Percentiles rank a stretch among this genome's conserved stretches.
These are phyloP conservation scores for Fusarium pininemorale DNA, from an alignment of 2,329 filamentous ascomycete genomes.

Conservation along the genomic window DNA sequence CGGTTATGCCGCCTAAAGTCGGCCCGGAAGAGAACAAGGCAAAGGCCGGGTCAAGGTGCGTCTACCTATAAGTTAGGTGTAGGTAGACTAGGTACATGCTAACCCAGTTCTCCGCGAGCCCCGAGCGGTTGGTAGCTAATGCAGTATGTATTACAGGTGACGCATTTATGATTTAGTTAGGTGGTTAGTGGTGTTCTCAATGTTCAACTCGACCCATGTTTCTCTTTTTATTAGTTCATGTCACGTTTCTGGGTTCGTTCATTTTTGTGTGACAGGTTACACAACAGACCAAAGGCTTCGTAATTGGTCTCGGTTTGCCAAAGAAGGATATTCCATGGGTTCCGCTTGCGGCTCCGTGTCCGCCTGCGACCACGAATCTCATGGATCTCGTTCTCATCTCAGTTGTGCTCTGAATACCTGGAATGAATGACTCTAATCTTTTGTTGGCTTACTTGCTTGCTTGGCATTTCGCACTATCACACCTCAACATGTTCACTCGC, in stretches of 20 bases:
- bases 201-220: conserved; percentile 1
- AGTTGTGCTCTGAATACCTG: neutral
- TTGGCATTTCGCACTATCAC: neutral
- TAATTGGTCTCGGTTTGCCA: conserved; percentile 23
- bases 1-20: conserved; percentile 9
- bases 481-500: conserved; percentile 12
- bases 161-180: neutral
- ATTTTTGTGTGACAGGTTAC: conserved; percentile 12
- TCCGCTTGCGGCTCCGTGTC: conserved; percentile 20
- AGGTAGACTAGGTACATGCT: neutral
- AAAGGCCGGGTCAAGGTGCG: neutral
- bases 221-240: neutral
- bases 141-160: conserved; percentile 2
- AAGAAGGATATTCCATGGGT: conserved; percentile 16
- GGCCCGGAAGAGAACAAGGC: conserved; percentile 19
- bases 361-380: neutral
- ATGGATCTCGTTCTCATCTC: neutral
- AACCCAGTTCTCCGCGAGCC: conserved; percentile 6
- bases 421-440: conserved; percentile 22
- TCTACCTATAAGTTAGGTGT: neutral
- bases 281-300: conserved; percentile 13
- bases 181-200: neutral
- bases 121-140: conserved; percentile 14
- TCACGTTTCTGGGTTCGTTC: neutral
- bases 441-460: neutral